These are phyloP conservation scores for Apiospora phragmitis DNA, from an alignment of 2,329 filamentous ascomycete genomes.

Conservation along the genomic window DNA sequence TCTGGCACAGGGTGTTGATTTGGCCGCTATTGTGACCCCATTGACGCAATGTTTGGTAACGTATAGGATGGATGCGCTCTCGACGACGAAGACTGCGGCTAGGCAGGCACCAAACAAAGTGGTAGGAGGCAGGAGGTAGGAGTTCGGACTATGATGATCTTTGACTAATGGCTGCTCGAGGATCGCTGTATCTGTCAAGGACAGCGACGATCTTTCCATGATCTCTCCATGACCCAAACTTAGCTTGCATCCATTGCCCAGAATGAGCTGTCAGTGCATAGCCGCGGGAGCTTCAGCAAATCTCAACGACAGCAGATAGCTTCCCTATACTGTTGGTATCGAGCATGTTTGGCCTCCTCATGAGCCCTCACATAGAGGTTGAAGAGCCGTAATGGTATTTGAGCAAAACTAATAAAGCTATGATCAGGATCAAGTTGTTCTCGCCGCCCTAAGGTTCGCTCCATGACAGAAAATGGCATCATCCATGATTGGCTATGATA, in stretches of 20 bases:
- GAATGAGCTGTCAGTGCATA: not conserved
- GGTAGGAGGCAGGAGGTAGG: not conserved
- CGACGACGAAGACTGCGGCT: not conserved
- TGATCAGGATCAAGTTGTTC: not conserved
- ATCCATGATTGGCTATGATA: not conserved
- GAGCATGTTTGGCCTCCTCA: not conserved
- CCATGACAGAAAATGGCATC: not conserved
- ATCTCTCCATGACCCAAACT: not conserved
- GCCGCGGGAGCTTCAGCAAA: not conserved
- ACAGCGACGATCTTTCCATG: not conserved
- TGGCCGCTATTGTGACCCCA: slow-evolving; percentile 15
- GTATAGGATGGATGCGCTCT: not conserved
- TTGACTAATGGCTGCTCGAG: not conserved
- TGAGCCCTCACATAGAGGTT: not conserved
- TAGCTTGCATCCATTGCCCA: not conserved
- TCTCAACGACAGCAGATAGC: not conserved
- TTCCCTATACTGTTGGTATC: not conserved
- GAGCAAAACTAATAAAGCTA: not conserved
- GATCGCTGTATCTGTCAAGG: not conserved
- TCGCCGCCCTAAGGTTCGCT: not conserved
- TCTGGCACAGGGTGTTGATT: not conserved
- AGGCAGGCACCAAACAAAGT: not conserved
- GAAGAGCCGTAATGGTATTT: not conserved
- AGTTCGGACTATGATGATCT: not conserved
- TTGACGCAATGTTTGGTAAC: slow-evolving; percentile 11